Evolutionary conservation across 2,329 filamentous ascomycete species (phyloP), one percentile per base, ranked within the genome.

Genomic region (Mycogone perniciosa): DNA sequence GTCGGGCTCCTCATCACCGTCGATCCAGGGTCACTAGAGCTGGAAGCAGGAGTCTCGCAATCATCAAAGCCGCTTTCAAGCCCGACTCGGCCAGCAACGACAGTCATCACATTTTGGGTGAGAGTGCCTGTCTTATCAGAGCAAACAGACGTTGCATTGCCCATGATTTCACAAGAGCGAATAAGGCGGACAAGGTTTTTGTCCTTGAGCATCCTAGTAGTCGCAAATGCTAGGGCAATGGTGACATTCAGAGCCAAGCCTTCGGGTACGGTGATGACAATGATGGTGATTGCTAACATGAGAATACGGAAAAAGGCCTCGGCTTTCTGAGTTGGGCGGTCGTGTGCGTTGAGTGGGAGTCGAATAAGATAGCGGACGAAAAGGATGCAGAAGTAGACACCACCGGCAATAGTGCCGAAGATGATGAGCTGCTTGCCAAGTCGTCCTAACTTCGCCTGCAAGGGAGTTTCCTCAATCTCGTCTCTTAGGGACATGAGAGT

Each of bases 401-500:
- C 56, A 33, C 71, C 71, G n/a, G 66, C 73, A 38, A 68, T 56
- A 20, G 61, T 60, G 7, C 71, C 71, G 49, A 72, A 67, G 1
- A 68, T 65, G 27, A 72, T 72, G 51, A 92, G 89, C 61, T 89
- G 86, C 60, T 89, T 87, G 6, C 88, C 88, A 13, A 92, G 74
- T 4, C 82, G 75, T 57, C 90, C 89, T 52, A 92, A 73, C 66
- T 90, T 91, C 3, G 79, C 83, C 65, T 92, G 88, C 6, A 92
- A 54, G 4, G 88, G 88, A 1, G 88, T 92, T 27, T 87, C 85
- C 62, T 91, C 84, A 51, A 84, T 82, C 54, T 89, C 85, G 58
- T 88, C 85, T 54, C 86, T 82, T 8, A 92, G 71, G 35, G 86
- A 87, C 79, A 91, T 85, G 71, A 91, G 79, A 3, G 84, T 89